Base-by-base conservation (phyloP, 2,329 filamentous ascomycete species). In the Fusarium sp. region DNA sequence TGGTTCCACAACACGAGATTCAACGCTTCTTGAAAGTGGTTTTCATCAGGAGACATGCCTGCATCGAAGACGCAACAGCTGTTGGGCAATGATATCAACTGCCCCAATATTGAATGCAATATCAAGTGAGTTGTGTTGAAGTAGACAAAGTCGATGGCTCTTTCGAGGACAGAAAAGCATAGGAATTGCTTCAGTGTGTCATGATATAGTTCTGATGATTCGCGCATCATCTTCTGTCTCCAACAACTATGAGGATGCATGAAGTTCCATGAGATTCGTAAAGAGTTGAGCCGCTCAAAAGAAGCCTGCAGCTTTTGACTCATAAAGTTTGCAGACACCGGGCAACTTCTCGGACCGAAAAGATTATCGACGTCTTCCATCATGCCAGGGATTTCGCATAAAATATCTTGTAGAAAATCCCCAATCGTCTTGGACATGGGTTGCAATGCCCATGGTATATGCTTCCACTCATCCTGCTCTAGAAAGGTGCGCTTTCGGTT, bases 401-500 rank as follows among this genome's bases (percentile, higher is more conserved):
- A 16, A 13, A 56, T 33, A 16, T 60, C 58, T 21, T 60, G 47
- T 10, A 56, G 5, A 5, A 16, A 11, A 8, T 54, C 21, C 5
- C 25, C 35, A 4, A 60, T 56, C 7, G 47, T 60, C n/a, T 60
- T 60, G 10, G 58, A 56, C 47, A 56, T 56, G 5, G 47, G 58
- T 11, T 60, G 18, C 3, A 60, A 15, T 5, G 46, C 35, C 58
- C 58, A 60, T 13, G 58, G 58, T 13, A 56, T 33, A 21, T 25
- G 7, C n/a, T 60, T 56, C 58, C 58, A 54, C 6, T 38, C n/a
- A 42, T 35, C 21, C 8, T 56, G n/a, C 21, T 56, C 58, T 9
- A 60, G 19, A 15, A 56, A 60, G 3, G 46, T 60, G 12, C 58
- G 58, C 9, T 33, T 60, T 16, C 58, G 58, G 4, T 56, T 38